Evolutionary conservation across 2,329 filamentous ascomycete species (phyloP).

Genomic region (Alternaria ethzedia): DNA sequence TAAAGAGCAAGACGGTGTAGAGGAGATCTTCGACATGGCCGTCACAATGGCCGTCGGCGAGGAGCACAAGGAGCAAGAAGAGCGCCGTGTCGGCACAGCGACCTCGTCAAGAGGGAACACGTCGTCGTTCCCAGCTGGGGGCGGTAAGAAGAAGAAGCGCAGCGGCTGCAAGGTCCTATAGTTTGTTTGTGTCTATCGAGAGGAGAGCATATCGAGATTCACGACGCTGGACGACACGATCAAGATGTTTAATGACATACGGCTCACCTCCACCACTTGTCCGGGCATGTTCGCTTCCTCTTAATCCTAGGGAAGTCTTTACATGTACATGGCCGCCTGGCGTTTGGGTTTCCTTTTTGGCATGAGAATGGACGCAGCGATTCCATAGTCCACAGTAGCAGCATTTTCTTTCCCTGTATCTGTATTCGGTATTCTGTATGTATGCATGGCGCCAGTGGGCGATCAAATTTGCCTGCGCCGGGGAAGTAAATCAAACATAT

Average conservation of each 20-base stretch:
- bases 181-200: slow-evolving; percentile 27
- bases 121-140: slow-evolving; percentile 32
- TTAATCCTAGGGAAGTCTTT: slow-evolving; percentile 18
- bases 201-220: slow-evolving; percentile 41
- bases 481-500: slow-evolving; percentile 28
- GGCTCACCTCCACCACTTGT: slow-evolving; percentile 34
- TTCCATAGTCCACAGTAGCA: slow-evolving; percentile 29
- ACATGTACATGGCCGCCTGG: slow-evolving; percentile 33
- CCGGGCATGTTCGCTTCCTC: slow-evolving; percentile 31
- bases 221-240: slow-evolving; percentile 51
- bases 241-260: slow-evolving; percentile 47
- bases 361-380: slow-evolving; percentile 24
- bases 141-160: slow-evolving; percentile 48
- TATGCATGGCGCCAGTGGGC: slow-evolving; percentile 13
- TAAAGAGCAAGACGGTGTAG: slow-evolving; percentile 94
- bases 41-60: slow-evolving; percentile 89
- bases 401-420: slow-evolving; percentile 38
- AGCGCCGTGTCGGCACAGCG: slow-evolving; percentile 17
- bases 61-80: slow-evolving; percentile 51
- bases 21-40: slow-evolving; percentile 93
- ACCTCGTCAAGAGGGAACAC: slow-evolving; percentile 22
- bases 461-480: slow-evolving; percentile 11
- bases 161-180: slow-evolving; percentile 50
- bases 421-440: slow-evolving; percentile 45
- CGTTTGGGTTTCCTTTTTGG: slow-evolving; percentile 27